phyloP scores from a whole-genome alignment of 2,329 filamentous ascomycete species.

The Verticillium tricorpus region DNA sequence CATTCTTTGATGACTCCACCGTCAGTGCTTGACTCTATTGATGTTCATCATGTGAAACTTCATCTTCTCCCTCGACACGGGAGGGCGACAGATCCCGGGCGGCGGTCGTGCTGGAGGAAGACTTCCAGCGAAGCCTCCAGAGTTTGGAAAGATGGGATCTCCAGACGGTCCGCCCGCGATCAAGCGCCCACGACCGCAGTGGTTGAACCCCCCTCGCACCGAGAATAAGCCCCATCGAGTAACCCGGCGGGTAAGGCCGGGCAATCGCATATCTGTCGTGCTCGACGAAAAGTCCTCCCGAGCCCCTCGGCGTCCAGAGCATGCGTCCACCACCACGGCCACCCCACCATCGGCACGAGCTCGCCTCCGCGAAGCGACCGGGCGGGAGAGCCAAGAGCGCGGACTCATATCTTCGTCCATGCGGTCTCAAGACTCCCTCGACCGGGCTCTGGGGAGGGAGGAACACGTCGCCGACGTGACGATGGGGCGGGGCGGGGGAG shows the following conservation, averaged over 20 bases:
- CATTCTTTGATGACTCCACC: conserved; percentile 21
- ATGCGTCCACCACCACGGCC: conserved; percentile 21
- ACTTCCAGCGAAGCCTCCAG: conserved; percentile 37
- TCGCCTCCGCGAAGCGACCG: not conserved
- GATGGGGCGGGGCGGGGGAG: conserved; percentile 33
- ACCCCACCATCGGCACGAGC: conserved; percentile 19
- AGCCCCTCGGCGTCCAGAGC: conserved; percentile 23
- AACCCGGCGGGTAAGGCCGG: conserved; percentile 53
- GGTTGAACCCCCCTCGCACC: conserved; percentile 75
- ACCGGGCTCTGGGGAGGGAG: conserved; percentile 12
- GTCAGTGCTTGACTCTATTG: conserved; percentile 99
- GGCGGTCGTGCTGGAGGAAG: conserved; percentile 21
- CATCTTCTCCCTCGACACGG: not conserved
- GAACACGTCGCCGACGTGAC: conserved; percentile 37
- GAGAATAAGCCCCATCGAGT: conserved; percentile 99
- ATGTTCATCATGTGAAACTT: conserved; percentile 71
- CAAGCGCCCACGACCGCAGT: conserved; percentile 20
- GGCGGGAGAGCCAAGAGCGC: conserved; percentile 32
- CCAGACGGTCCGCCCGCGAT: conserved; percentile 1
- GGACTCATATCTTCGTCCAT: conserved; percentile 92
- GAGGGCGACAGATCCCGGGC: conserved; percentile 6
- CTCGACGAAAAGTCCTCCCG: conserved; percentile 78
- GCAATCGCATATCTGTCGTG: conserved; percentile 99
- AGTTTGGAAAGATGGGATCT: conserved; percentile 11
- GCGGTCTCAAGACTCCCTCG: conserved; percentile 29